A percentile compares a stretch with the other conserved stretches of the same genome.
Conservation (phyloP, 1,139 yeast species). For the Petasospora fabianii region DNA sequence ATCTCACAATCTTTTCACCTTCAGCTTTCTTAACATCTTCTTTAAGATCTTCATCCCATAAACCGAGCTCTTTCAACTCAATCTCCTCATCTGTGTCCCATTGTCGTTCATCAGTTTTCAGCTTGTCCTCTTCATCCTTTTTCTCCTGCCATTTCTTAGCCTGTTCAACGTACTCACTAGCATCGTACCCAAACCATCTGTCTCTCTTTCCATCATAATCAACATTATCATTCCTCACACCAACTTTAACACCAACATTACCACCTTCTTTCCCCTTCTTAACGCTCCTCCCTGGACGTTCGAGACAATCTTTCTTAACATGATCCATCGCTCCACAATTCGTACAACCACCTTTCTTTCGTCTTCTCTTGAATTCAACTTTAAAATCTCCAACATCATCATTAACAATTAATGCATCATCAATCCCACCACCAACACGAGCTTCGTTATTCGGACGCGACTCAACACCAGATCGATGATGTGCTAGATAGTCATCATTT, state of each 20-base stretch:
- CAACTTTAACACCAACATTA: slow-evolving; percentile 1
- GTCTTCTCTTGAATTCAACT: slow-evolving; percentile 23
- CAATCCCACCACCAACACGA: slow-evolving; percentile 34
- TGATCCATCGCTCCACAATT: slow-evolving; percentile 52
- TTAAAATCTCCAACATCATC: slow-evolving; percentile 6
- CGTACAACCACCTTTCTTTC: slow-evolving; percentile 38
- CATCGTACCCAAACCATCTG: slow-evolving; percentile 73
- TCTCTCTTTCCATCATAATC: slow-evolving; percentile 70
- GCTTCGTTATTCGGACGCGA: slow-evolving; percentile 33
- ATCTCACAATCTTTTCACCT: slow-evolving; percentile 30
- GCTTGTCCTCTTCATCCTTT: slow-evolving; percentile 28
- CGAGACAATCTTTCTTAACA: slow-evolving; percentile 45
- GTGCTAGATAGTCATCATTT: slow-evolving; percentile 43
- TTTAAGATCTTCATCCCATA: slow-evolving; percentile 23
- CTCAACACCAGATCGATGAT: slow-evolving; percentile 40
- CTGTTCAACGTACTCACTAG: slow-evolving; percentile 53
- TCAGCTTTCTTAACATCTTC: slow-evolving; percentile 13
- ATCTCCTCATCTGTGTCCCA: slow-evolving; percentile 31
- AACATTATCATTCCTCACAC: slow-evolving; percentile 37
- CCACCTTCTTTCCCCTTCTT: slow-evolving; percentile 1
- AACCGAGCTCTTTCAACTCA: slow-evolving; percentile 46
- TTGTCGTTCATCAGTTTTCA: slow-evolving; percentile 22
- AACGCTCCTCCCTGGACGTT: slow-evolving; percentile 41
- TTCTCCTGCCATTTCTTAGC: slow-evolving; percentile 43
- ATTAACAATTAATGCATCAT: slow-evolving; percentile 30